Evolutionary conservation across 805 yeast genomes (phyloP).

Genomic region (Kluyveromyces starmeri): DNA sequence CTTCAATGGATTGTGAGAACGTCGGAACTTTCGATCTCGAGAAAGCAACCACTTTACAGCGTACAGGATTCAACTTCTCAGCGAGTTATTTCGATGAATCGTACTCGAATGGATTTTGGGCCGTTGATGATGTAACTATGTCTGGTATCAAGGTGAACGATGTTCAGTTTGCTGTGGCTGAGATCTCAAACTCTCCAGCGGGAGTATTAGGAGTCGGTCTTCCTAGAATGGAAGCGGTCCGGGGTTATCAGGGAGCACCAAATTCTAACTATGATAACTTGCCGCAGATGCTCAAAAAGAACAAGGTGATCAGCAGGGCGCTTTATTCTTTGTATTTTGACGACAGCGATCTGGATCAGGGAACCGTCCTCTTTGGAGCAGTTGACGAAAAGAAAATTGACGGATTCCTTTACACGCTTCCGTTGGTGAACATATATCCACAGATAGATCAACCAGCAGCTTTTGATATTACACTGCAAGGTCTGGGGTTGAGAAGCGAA

Average conservation of each 20-base stretch:
- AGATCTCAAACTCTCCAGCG: constrained; percentile 42
- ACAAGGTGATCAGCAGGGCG: constrained; percentile 41
- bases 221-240: constrained; percentile 46
- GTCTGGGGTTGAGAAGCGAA: constrained; percentile 26
- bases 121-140: constrained; percentile 47
- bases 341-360: constrained; percentile 30
- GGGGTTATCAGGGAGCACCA: constrained; percentile 19
- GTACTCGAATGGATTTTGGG: constrained; percentile 49
- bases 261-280: constrained; percentile 43
- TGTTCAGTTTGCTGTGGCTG: constrained; percentile 62
- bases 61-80: constrained; percentile 22
- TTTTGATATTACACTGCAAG: constrained; percentile 41
- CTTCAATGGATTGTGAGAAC: constrained; percentile 17
- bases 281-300: constrained; percentile 46
- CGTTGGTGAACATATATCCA: constrained; percentile 37
- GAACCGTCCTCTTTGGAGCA: constrained; percentile 56
- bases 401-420: constrained; percentile 40
- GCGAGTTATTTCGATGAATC: constrained; percentile 42
- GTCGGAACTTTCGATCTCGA: constrained; percentile 13
- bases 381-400: constrained; percentile 45
- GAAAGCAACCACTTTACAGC: constrained; percentile 12
- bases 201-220: constrained; percentile 70
- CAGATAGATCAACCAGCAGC: constrained; percentile 28
- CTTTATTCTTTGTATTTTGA: constrained; percentile 53
- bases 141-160: constrained; percentile 38